Evolutionary conservation across 2,329 filamentous ascomycete species (phyloP).

Genomic region (Nigrospora sphaerica): DNA sequence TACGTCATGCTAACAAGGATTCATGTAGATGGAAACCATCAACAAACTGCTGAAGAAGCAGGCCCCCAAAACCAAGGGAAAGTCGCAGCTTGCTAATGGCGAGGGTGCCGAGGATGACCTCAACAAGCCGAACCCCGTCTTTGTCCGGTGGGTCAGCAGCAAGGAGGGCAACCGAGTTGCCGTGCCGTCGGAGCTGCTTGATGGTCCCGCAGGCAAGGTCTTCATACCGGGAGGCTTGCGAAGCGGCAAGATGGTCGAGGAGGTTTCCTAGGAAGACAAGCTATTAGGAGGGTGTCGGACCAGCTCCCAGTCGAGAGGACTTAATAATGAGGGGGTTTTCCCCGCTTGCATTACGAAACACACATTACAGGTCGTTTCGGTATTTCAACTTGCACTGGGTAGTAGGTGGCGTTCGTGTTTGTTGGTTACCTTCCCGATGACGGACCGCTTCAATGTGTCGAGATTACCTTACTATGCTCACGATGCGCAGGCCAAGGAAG

Average conservation of each 20-base stretch:
- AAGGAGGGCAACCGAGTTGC: constrained; percentile 55
- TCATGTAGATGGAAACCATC: constrained; percentile 73
- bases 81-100: constrained; percentile 24
- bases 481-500: too few relatives aligned
- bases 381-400: too few relatives aligned
- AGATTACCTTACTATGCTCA: too few relatives aligned
- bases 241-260: constrained; percentile 46
- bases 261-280: constrained; percentile 33
- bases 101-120: constrained; percentile 37
- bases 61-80: constrained; percentile 64
- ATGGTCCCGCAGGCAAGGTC: constrained; percentile 52
- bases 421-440: too few relatives aligned
- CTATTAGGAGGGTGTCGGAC: too few relatives aligned
- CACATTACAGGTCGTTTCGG: too few relatives aligned
- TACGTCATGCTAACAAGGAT: neutral
- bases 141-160: constrained; percentile 65
- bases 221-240: constrained; percentile 36
- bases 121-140: constrained; percentile 50
- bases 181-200: constrained; percentile 62
- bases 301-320: too few relatives aligned
- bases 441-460: too few relatives aligned
- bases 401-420: too few relatives aligned
- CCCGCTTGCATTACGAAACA: too few relatives aligned
- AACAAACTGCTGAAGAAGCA: constrained; percentile 85
- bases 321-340: too few relatives aligned